Percentiles rank a stretch among this genome's conserved stretches.
Evolutionary conservation across 495 filamentous ascomycete genomes (phyloP).

Genomic region (Aspergillus campestris): DNA sequence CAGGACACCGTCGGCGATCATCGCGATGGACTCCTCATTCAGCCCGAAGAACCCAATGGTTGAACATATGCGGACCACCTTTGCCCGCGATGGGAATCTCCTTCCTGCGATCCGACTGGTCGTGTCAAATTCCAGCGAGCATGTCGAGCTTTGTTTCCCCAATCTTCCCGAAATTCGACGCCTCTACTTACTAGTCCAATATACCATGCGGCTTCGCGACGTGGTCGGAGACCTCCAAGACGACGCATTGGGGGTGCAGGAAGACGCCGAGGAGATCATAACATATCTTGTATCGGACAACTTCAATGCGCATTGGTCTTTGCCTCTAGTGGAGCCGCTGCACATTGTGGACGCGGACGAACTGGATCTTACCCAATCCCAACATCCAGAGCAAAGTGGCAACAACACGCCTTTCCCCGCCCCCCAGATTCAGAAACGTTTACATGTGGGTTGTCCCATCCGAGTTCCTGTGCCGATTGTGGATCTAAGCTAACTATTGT

Average conservation of each 20-base stretch:
- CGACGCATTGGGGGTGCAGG: conserved; percentile 35
- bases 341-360: conserved; percentile 19
- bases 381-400: neutral
- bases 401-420: neutral
- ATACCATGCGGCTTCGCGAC: conserved; percentile 30
- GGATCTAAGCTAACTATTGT: neutral
- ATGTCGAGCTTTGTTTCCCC: conserved; percentile 45
- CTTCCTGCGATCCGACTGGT: conserved; percentile 46
- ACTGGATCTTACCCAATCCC: conserved; percentile 6
- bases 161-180: conserved; percentile 29
- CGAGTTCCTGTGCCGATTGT: neutral
- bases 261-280: conserved; percentile 39
- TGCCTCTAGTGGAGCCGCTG: conserved; percentile 37
- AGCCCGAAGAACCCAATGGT: conserved; percentile 31
- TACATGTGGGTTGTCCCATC: conserved; percentile 21
- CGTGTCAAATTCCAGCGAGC: conserved; percentile 47
- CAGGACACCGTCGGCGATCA: conserved; percentile 38
- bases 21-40: conserved; percentile 46
- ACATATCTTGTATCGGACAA: conserved; percentile 27
- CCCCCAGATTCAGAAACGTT: conserved; percentile 22
- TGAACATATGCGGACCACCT: conserved; percentile 34
- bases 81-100: conserved; percentile 29
- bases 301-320: conserved; percentile 28
- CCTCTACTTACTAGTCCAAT: conserved; percentile 31
- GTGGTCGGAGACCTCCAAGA: conserved; percentile 42